Conservation (phyloP, 129 eudicot genomes). For the Flaveria sonorensis region DNA sequence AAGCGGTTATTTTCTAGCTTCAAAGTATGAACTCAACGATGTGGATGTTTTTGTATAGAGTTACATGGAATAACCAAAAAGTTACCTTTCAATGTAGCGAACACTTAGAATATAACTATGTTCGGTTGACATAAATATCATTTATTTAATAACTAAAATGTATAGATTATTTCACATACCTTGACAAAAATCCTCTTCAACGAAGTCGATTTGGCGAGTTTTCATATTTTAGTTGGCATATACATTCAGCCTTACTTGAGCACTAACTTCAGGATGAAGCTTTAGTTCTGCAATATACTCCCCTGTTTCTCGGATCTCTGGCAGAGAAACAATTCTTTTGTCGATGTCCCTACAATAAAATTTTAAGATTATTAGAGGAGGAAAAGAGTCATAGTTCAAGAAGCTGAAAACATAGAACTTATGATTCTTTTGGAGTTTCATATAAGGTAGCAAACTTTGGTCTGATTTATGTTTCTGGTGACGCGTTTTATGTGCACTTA, state of each 20-base stretch:
- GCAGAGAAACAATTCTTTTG: conserved; percentile 76
- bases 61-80: background rate
- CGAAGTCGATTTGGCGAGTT: conserved; percentile 19
- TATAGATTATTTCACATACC: conserved; percentile 29
- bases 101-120: background rate
- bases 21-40: background rate
- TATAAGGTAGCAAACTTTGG: background rate
- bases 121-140: background rate
- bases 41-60: background rate
- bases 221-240: conserved; percentile 59
- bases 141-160: background rate
- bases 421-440: background rate
- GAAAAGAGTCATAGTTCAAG: background rate
- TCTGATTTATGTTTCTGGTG: background rate
- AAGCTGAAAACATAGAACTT: conserved; percentile 10
- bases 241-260: conserved; percentile 76
- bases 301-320: conserved; percentile 96
- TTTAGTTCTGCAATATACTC: conserved; percentile 86
- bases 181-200: conserved; percentile 27
- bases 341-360: conserved; percentile 78
- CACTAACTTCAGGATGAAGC: conserved; percentile 94
- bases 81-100: background rate
- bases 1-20: background rate
- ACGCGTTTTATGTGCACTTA: background rate
- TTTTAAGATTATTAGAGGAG: background rate